Evolutionary conservation across 78 protist genomes (phyloP), one percentile per base, ranked within the genome.

Genomic region (Bodo saltans): DNA sequence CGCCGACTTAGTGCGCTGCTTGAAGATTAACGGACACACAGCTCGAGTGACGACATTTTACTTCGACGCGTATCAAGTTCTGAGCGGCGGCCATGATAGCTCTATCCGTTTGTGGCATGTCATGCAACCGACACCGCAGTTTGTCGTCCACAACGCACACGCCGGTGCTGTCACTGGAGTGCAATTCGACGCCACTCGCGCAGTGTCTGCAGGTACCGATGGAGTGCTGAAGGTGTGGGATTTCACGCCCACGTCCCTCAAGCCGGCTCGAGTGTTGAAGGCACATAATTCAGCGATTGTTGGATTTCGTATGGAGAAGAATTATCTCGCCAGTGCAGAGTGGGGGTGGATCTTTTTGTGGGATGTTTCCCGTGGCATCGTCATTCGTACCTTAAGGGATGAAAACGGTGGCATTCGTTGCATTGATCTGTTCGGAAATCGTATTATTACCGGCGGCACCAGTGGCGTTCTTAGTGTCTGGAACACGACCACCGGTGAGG

Each of bases 281-380:
- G 81, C 69, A 29, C 81, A 76, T 27, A 47, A 60, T 8, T 30
- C 12, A 25, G 81, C 40, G 29, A 29, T 76, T 30, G 12, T 39
- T 3, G 25, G n/a, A 3, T 17, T 76, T n/a, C 53, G 8, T 38
- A 3, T 76, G 39, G 81, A 76, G 32, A 67, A 67, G 35, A 2
- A 4, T 3, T 2, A 4, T 8, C 40, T 76, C 37, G 35, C 34
- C 23, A 30, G 42, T 25, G 81, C 81, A 3, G 81, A 76, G 4
- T 76, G 81, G 81, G 81, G 81, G 35, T 76, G 81, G 81, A 27
- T 76, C 35, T 39, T 76, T 25, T 3, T 40, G 27, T 76, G 81
- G 81, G 81, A 76, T 38, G 52, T 33, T 3, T 17, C 4, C n/a
- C 42, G 29, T 23, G 81, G 67, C 25, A 29, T 38, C 2, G 35